Evolutionary conservation across 106 monocot genomes (phyloP), one percentile per base, ranked within the genome.

Genomic region (Acorus gramineus): DNA sequence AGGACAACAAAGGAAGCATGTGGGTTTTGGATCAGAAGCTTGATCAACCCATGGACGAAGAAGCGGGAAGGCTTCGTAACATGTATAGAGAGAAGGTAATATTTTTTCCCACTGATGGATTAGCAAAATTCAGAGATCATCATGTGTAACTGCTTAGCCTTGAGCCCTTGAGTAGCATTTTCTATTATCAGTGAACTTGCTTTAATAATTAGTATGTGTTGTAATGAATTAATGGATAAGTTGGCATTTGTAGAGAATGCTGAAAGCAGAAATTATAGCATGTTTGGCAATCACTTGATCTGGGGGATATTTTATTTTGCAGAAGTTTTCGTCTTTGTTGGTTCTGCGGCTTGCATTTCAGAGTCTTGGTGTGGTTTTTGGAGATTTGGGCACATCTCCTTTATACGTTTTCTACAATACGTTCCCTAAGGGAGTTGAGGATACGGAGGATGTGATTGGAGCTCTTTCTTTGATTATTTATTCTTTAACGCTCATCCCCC

Each of bases 401-500:
- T 54, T 96, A 59, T 96, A 96, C 66, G 95, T 96, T 44, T 96
- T 96, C 65, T 83, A 83, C 69, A 96, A 90, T 59, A 80, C 82
- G 59, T 96, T 96, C 77, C 82, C 95, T 55, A 54, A 79, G 49
- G 86, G 82, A 50, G 67, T 96, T 50, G 62, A 82, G 4, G 82
- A 96, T 76, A 52, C 63, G 6, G 95, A 96, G 44, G 89, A 90
- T 59, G 60, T 96, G 50, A 75, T 96, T 63, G 95, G 95, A 72
- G 95, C 95, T 59, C 95, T 96, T 73, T 96, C 90, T 55, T 70
- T 96, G 66, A 91, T 96, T 52, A 96, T 96, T 63, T 96, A 96
- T 72, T 82, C 95, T 7, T 76, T 96, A 4, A 91, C 87, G 53
- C 80, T 96, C 47, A 67, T 96, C 46, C 84, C 90, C 1, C 95